These are phyloP conservation scores for Aaosphaeria pasadenensis DNA, from an alignment of 2,329 filamentous ascomycete genomes.

Conservation along the genomic window DNA sequence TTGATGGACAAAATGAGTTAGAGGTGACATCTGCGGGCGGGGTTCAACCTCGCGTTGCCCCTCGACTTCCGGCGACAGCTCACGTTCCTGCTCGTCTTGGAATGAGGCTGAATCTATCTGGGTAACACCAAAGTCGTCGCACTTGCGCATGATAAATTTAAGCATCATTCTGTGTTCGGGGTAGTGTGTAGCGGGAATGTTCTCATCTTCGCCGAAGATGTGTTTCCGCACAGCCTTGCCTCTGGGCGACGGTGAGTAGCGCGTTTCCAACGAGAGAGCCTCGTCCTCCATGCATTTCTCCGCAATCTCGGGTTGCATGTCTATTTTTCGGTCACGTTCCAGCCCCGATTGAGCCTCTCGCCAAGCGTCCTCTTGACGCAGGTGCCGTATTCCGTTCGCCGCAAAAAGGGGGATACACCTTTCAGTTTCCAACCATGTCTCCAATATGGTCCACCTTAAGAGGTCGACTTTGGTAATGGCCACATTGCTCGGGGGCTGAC, in stretches of 20 bases:
- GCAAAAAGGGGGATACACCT: too few species aligned
- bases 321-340: too few species aligned
- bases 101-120: slow-evolving; percentile 36
- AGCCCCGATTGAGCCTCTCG: too few species aligned
- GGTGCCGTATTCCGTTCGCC: too few species aligned
- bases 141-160: neutral
- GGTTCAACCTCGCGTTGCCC: slow-evolving; percentile 53
- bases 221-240: neutral
- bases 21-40: slow-evolving; percentile 29
- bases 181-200: slow-evolving; percentile 6
- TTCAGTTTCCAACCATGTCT: too few species aligned
- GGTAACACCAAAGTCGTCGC: slow-evolving; percentile 9
- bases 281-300: slow-evolving; percentile 56
- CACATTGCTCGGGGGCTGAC: too few species aligned
- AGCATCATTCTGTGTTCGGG: too few species aligned
- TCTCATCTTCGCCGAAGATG: slow-evolving; percentile 13
- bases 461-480: too few species aligned
- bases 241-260: slow-evolving; percentile 46
- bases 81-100: slow-evolving; percentile 64
- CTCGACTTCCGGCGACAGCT: slow-evolving; percentile 60
- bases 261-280: slow-evolving; percentile 48
- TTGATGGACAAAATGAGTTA: too few species aligned
- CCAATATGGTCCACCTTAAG: too few species aligned
- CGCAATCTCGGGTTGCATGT: slow-evolving; percentile 16
- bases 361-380: too few species aligned